phyloP scores from a whole-genome alignment of 2,329 filamentous ascomycete species.

The Claviceps pusilla region DNA sequence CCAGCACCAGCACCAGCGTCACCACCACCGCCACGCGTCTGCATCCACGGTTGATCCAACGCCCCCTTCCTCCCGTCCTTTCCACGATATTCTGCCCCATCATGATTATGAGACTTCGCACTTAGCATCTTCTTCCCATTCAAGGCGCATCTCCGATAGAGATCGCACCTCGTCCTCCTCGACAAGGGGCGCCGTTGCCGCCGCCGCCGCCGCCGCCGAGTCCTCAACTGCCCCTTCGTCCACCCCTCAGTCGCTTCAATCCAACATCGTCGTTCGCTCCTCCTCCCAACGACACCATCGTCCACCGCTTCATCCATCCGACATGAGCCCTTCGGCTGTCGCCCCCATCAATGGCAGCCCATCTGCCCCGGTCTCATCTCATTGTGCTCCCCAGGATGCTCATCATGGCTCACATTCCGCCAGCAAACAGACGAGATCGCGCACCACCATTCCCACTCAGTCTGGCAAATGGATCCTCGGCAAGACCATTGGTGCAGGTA shows the following conservation, averaged over 20 bases:
- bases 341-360: slow-evolving; percentile 36
- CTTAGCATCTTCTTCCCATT: slow-evolving; percentile 39
- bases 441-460: slow-evolving; percentile 76
- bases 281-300: slow-evolving; percentile 18
- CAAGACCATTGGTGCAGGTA: slow-evolving; percentile 93
- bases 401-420: slow-evolving; percentile 20
- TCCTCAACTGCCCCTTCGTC: slow-evolving; percentile 11
- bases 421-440: slow-evolving; percentile 39
- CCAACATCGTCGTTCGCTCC: slow-evolving; percentile 35
- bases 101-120: slow-evolving; percentile 62
- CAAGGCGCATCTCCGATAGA: slow-evolving; percentile 50
- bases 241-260: slow-evolving; percentile 22
- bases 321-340: slow-evolving; percentile 36
- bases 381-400: slow-evolving; percentile 27
- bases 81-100: slow-evolving; percentile 33
- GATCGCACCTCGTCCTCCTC: slow-evolving; percentile 27
- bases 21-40: slow-evolving; percentile 24
- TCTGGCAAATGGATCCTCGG: slow-evolving; percentile 90
- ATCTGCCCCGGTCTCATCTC: slow-evolving; percentile 32
- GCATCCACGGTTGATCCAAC: slow-evolving; percentile 18
- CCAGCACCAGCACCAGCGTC: slow-evolving; percentile 14
- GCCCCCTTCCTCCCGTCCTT: slow-evolving; percentile 15
- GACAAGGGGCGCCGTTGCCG: slow-evolving; percentile 36
- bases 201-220: slow-evolving; percentile 29
- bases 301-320: slow-evolving; percentile 19